Percentiles rank a stretch among this genome's conserved stretches.
Conservation (phyloP, 2,329 filamentous ascomycete genomes). For the Xylaria sp. region DNA sequence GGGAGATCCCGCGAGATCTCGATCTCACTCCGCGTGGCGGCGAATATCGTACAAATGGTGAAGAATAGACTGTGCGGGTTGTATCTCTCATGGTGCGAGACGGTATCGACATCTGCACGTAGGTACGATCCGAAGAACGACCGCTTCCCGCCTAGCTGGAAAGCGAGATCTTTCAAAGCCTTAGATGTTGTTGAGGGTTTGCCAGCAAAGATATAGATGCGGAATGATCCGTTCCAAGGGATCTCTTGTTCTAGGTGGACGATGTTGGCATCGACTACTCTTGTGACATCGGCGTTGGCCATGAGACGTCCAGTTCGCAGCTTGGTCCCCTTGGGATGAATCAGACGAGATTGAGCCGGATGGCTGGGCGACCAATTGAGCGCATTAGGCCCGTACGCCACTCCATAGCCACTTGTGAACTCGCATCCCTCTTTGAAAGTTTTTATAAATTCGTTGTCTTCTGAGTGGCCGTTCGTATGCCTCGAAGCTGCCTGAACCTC, state of each 20-base stretch:
- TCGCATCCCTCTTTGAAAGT: slow-evolving; percentile 92
- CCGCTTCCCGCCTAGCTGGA: slow-evolving; percentile 69
- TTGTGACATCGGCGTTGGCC: slow-evolving; percentile 82
- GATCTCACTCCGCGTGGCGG: slow-evolving; percentile 72
- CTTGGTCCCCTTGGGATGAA: slow-evolving; percentile 73
- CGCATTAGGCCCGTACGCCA: slow-evolving; percentile 82
- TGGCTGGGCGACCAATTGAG: slow-evolving; percentile 86
- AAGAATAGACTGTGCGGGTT: slow-evolving; percentile 88
- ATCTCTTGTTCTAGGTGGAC: slow-evolving; percentile 92
- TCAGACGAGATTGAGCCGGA: slow-evolving; percentile 74
- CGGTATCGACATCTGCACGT: slow-evolving; percentile 68
- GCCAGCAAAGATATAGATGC: slow-evolving; percentile 88
- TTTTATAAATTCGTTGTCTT: slow-evolving; percentile 84
- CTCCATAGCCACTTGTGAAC: slow-evolving; percentile 92
- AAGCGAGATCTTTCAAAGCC: slow-evolving; percentile 77
- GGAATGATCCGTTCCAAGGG: slow-evolving; percentile 87
- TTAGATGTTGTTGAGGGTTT: slow-evolving; percentile 66
- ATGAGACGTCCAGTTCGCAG: slow-evolving; percentile 80
- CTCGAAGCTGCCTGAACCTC: slow-evolving; percentile 76
- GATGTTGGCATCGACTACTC: slow-evolving; percentile 88
- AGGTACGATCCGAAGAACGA: slow-evolving; percentile 79
- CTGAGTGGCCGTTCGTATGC: slow-evolving; percentile 49
- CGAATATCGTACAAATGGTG: slow-evolving; percentile 81
- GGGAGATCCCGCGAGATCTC: slow-evolving; percentile 80
- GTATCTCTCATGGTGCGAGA: slow-evolving; percentile 82